Percentiles rank a stretch among this genome's conserved stretches.
These are phyloP conservation scores for Collybia sordida DNA, from an alignment of 768 basidiomycete genomes.

Conservation along the genomic window DNA sequence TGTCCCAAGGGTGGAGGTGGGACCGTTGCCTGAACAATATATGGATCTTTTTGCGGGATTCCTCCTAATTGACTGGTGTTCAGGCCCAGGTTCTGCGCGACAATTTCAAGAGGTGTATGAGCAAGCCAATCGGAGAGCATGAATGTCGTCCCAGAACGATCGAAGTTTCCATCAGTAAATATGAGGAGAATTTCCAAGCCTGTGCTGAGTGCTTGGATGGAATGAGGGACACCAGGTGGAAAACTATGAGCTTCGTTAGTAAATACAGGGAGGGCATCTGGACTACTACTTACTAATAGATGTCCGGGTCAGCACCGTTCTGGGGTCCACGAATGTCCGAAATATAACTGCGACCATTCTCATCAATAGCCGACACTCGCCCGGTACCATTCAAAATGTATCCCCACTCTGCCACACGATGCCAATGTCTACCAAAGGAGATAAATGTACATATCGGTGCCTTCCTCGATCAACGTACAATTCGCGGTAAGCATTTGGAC, in stretches of 20 bases:
- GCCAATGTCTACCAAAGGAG: slow-evolving; percentile 10
- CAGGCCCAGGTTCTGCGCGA: slow-evolving; percentile 14
- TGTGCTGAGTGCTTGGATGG: slow-evolving; percentile 13
- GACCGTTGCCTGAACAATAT: slow-evolving; percentile 10
- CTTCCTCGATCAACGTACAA: slow-evolving; percentile 2
- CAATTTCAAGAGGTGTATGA: slow-evolving; percentile 11
- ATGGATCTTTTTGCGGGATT: slow-evolving; percentile 15
- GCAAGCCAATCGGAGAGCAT: slow-evolving; percentile 19
- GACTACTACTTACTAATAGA: slow-evolving; percentile 11
- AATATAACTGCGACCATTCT: slow-evolving; percentile 13
- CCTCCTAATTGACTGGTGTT: slow-evolving; percentile 8
- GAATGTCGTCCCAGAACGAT: slow-evolving; percentile 12
- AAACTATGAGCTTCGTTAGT: slow-evolving; percentile 6
- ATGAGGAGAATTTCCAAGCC: slow-evolving; percentile 15
- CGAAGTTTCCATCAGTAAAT: slow-evolving; percentile 15
- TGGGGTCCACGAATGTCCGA: slow-evolving; percentile 13
- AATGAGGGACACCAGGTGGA: slow-evolving; percentile 15
- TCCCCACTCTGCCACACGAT: slow-evolving; percentile 17
- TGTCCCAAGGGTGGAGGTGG: slow-evolving; percentile 14
- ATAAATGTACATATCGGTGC: not conserved
- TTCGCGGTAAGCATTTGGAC: slow-evolving; percentile 15
- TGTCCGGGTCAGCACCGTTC: slow-evolving; percentile 11
- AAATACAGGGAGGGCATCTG: not conserved
- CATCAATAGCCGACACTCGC: slow-evolving; percentile 14
- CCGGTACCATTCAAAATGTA: slow-evolving; percentile 17